These are phyloP conservation scores for Aspergillus japonicus DNA, from an alignment of 2,329 filamentous ascomycete species.

Conservation along the genomic window DNA sequence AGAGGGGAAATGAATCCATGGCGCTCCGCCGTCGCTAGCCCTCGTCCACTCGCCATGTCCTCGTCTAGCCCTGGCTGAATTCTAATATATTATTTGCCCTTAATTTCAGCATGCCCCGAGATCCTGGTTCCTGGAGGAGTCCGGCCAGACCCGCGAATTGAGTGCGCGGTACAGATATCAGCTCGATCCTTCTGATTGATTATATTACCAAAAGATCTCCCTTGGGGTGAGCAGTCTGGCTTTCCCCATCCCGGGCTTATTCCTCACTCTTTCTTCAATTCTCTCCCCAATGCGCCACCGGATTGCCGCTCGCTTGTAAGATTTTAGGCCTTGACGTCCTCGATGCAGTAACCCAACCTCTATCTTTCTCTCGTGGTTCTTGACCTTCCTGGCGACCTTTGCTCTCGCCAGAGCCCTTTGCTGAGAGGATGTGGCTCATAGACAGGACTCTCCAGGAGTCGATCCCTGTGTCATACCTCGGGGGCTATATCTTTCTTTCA, in stretches of 20 bases:
- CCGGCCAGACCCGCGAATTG: not conserved
- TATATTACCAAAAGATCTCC: slow-evolving; percentile 4
- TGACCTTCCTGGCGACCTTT: not conserved
- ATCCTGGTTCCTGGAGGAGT: slow-evolving; percentile 2
- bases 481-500: slow-evolving; percentile 66
- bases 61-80: not conserved
- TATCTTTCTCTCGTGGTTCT: not conserved
- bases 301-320: not conserved
- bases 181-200: not conserved
- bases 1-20: not conserved
- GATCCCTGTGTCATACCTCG: slow-evolving; percentile 40
- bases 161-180: not conserved
- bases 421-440: slow-evolving; percentile 21
- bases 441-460: slow-evolving; percentile 8
- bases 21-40: not conserved
- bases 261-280: not conserved
- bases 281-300: not conserved
- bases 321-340: not conserved
- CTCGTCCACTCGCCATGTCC: not conserved
- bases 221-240: not conserved
- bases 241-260: not conserved
- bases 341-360: not conserved
- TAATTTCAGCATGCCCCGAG: not conserved
- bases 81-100: not conserved
- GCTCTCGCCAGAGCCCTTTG: not conserved